phyloP scores from a whole-genome alignment of 306 rosid genomes.

The Hylodesmum podocarpum region DNA sequence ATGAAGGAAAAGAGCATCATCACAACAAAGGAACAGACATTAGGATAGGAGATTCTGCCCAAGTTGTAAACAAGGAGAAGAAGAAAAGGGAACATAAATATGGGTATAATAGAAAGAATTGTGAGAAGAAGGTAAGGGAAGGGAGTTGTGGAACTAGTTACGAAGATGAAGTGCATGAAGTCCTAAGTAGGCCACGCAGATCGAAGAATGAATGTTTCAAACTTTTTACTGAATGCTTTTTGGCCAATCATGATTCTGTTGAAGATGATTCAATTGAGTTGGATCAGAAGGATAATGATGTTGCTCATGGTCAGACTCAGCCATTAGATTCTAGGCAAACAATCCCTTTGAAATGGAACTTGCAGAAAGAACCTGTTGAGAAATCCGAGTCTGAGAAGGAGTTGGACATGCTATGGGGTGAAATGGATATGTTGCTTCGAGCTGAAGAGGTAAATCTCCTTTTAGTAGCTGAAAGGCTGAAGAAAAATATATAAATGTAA shows the following conservation, averaged over 20 bases:
- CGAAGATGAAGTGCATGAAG: neutral
- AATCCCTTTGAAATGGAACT: neutral
- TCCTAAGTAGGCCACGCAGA: neutral
- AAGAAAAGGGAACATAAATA: neutral
- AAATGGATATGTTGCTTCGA: neutral
- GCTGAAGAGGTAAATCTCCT: conserved; percentile 20
- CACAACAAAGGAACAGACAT: too few relatives aligned
- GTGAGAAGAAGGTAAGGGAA: neutral
- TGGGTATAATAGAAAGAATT: neutral
- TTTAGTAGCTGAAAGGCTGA: neutral
- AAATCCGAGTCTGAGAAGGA: conserved; percentile 25
- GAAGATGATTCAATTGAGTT: neutral
- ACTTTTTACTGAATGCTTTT: conserved; percentile 18
- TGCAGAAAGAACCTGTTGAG: neutral
- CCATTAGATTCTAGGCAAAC: neutral
- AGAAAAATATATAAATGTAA: neutral
- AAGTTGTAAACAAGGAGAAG: neutral
- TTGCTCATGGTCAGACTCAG: neutral
- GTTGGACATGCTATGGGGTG: conserved; percentile 22
- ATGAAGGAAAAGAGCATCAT: neutral
- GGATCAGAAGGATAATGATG: neutral
- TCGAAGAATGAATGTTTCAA: neutral
- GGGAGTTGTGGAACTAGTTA: too few relatives aligned
- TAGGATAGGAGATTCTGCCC: neutral
- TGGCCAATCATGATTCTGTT: neutral